Evolutionary conservation across 176 grass and related monocot genomes (phyloP), one percentile per base, ranked within the genome.

Genomic region (Chrysopogon serrulatus): DNA sequence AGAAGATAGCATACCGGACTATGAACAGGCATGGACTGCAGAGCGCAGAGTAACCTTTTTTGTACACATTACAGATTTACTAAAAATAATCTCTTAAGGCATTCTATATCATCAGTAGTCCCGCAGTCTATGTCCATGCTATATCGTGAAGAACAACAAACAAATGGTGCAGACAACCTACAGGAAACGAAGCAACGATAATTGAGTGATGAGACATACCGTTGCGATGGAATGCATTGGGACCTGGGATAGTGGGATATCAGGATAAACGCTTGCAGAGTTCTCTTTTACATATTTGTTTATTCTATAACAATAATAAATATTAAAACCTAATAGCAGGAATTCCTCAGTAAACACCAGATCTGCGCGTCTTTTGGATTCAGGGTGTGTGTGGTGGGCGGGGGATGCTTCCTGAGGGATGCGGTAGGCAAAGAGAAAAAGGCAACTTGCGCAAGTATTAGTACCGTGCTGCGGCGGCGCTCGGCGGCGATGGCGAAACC

Each of bases 401-500:
- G 48, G 5, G 40, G 57, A 64, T 7, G 28, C 65, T 54, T 18
- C 8, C 54, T 36, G 1, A 3, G 11, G 5, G 27, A 61, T 21
- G 57, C 76, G 39, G 13, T 19, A 28, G 5, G 21, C 2, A 63
- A 56, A 34, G 19, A n/a, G 39, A 21, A 69, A 65, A 64, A 49
- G 18, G 27, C 42, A 32, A 17, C 14, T 40, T 45, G 36, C 74
- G 3, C 2, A 33, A 4, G 10, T 12, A 30, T 51, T 3, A 32
- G 42, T 93, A 97, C 95, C 78, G 95, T 97, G 92, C 92, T 97
- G 62, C 95, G 84, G 82, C 95, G 92, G 83, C 92, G 92, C 85
- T 97, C 95, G 43, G 95, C 92, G 70, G 95, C 95, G 84, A 94
- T 83, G 84, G 95, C 92, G 77, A 97, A 97, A 62, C 95, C 95